phyloP scores from a whole-genome alignment of 495 filamentous ascomycete species.

The Penicillium flavigenum region DNA sequence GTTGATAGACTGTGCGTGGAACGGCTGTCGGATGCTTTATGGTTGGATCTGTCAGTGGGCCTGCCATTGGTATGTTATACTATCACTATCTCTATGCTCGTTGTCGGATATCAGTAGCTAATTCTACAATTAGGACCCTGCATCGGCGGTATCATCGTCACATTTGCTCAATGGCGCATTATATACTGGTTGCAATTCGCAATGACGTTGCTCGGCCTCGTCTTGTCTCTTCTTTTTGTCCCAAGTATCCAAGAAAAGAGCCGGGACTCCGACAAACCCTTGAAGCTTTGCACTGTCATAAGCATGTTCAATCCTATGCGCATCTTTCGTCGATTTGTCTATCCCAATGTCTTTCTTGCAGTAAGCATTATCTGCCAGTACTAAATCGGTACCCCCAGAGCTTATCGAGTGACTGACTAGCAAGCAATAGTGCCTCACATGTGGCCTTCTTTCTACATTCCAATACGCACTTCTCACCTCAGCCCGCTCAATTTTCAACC shows the following conservation, averaged over 20 bases:
- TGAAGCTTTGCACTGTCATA: conserved; percentile 18
- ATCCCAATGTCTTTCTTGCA: conserved; percentile 44
- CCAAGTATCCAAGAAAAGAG: conserved; percentile 32
- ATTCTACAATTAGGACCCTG: conserved; percentile 37
- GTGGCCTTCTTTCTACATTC: conserved; percentile 63
- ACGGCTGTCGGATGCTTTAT: conserved; percentile 57
- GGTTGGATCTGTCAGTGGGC: conserved; percentile 54
- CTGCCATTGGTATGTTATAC: conserved; percentile 51
- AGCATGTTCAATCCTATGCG: conserved; percentile 42
- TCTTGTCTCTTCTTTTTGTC: conserved; percentile 40
- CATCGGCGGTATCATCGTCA: conserved; percentile 55
- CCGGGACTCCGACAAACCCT: neutral
- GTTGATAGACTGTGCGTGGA: conserved; percentile 49
- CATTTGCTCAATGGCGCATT: conserved; percentile 53
- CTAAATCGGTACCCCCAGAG: too few species aligned
- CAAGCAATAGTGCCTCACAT: conserved; percentile 53
- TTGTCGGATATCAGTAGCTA: neutral
- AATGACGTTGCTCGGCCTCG: conserved; percentile 45
- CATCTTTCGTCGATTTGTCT: conserved; percentile 36
- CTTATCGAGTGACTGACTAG: conserved; percentile 1
- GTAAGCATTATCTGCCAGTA: conserved; percentile 23
- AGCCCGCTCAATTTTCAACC: conserved; percentile 71
- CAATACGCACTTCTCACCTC: conserved; percentile 72
- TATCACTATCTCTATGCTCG: neutral
- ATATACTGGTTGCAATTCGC: conserved; percentile 61